phyloP scores from a whole-genome alignment of 1,284 basidiomycete genomes.

The Exsudoporus floridanus region DNA sequence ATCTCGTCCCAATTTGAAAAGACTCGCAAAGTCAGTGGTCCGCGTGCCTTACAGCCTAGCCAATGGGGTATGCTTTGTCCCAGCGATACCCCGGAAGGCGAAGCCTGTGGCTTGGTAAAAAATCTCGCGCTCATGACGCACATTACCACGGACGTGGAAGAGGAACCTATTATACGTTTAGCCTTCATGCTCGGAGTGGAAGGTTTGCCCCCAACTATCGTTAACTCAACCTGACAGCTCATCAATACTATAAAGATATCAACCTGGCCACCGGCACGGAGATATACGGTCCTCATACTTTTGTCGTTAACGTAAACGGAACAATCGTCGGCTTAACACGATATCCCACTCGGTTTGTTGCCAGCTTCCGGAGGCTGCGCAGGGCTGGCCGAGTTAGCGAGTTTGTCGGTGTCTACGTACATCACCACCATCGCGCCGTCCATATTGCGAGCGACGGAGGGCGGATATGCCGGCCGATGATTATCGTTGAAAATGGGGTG shows the following conservation, averaged over 20 bases:
- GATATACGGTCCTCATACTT: conserved; percentile 90
- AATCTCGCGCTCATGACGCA: conserved; percentile 99
- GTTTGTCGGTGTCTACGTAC: conserved; percentile 97
- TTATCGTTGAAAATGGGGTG: conserved; percentile 88
- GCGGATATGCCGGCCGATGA: conserved; percentile 96
- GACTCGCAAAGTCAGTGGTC: conserved; percentile 98
- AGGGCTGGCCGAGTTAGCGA: conserved; percentile 92
- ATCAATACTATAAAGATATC: conserved; percentile 66
- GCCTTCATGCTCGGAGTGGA: conserved; percentile 96
- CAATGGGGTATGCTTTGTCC: conserved; percentile 99
- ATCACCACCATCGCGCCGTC: conserved; percentile 92
- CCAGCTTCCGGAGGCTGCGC: conserved; percentile 88
- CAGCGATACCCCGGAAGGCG: conserved; percentile 98
- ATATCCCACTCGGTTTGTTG: conserved; percentile 83
- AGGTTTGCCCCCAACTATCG: conserved; percentile 48
- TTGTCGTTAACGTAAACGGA: conserved; percentile 97
- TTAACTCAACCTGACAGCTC: conserved; percentile 12
- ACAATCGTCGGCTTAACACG: conserved; percentile 93
- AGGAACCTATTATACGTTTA: conserved; percentile 88
- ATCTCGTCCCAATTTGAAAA: conserved; percentile 99
- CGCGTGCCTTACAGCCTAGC: conserved; percentile 94
- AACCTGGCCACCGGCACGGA: conserved; percentile 91
- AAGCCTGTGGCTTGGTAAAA: conserved; percentile 98
- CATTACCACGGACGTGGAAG: conserved; percentile 98
- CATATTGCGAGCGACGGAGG: conserved; percentile 98